Base-by-base conservation (phyloP, 305 asterid genomes). In the Nicotiana rustica region DNA sequence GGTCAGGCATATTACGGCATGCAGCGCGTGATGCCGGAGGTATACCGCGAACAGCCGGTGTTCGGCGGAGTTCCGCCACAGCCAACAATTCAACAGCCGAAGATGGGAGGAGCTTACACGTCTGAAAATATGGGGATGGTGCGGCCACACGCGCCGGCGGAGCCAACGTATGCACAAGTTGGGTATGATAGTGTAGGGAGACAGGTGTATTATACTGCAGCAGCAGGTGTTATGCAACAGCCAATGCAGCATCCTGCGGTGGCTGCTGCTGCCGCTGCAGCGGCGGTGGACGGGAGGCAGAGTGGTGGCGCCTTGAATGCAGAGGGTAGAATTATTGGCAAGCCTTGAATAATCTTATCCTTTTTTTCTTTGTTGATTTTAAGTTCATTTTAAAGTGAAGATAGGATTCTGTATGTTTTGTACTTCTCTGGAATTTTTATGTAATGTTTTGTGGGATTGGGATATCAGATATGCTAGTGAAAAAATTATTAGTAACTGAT, bases 1-100 rank as follows among this genome's bases (percentile, higher is more conserved):
- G 52, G 70, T 59, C 90, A 88, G 59, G 83, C 85, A 3, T 86
- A 78, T 78, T 86, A 86, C 38, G 90, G 90, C 44, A 81, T 88
- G 79, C 89, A 80, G 36, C 81, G 90, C 17, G 21, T 88, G 73
- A 77, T 82, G 6, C 85, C 89, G 5, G 90, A 85, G 49, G 86
- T 81, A 69, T 84, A 82, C 85, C 79, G 90, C 61, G 90, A 86
- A 13, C 89, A 88, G 78, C 84, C 82, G 64, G 75, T 84, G 33
- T 88, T 79, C 47, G 85, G 83, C 21, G 67, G 81, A 70, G 73
- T 82, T 82, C 86, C 77, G 44, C 82, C 82, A 8, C 81, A 35
- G 17, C 78, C 84, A 4, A 75, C 84, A 14, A 66, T 82, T 36
- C 90, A 84, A 31, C 84, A 71, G 17, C 84, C 33, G 18, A 59